Base-by-base conservation (phyloP, 305 asterid species). In the Fraxinus platypoda region DNA sequence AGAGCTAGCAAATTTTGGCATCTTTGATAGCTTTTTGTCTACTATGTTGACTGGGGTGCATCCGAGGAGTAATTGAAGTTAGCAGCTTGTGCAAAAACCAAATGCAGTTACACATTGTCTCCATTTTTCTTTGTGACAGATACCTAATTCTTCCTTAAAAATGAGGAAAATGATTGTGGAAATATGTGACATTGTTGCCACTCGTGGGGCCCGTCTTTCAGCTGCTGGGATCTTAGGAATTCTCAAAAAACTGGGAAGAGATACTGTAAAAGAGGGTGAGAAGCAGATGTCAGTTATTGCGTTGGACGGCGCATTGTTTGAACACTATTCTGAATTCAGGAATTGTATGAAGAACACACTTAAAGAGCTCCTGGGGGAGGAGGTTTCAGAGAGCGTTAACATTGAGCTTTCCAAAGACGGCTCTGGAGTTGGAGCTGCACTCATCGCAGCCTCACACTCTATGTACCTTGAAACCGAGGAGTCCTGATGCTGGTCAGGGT, bases 341-440 rank as follows among this genome's bases (percentile, higher is more conserved):
- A 84, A 86, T 2, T 88, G 93, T 74, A 34, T 95, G 89, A 87
- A 85, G 34, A 68, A 78, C 85, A 77, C 96, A 25, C 95, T 95
- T 7, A 81, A 84, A 57, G 98, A 94, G 86, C 85, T 94, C 73
- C 89, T 94, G 26, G 98, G 97, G 8, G 95, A 93, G 6, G 94
- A 93, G 11, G 93, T 84, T 38, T 88, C 86, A 0, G 88, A 89
- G 5, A 81, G 52, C 38, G 38, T 91, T 2, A 85, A 86, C 8
- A 35, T 91, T 28, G 83, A 89, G 87, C 97, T 77, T n/a, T 90
- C 98, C 6, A 91, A 89, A 28, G 98, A 94, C 19, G 98, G 97
- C 28, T 94, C 98, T 3, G 98, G 97, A 43, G 84, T 89, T 17
- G 99, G 99, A 62, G 98, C 99, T 30, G 99, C 98, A 31, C 98